phyloP scores from a whole-genome alignment of 2,329 filamentous ascomycete genomes.

The Claviceps monticola region DNA sequence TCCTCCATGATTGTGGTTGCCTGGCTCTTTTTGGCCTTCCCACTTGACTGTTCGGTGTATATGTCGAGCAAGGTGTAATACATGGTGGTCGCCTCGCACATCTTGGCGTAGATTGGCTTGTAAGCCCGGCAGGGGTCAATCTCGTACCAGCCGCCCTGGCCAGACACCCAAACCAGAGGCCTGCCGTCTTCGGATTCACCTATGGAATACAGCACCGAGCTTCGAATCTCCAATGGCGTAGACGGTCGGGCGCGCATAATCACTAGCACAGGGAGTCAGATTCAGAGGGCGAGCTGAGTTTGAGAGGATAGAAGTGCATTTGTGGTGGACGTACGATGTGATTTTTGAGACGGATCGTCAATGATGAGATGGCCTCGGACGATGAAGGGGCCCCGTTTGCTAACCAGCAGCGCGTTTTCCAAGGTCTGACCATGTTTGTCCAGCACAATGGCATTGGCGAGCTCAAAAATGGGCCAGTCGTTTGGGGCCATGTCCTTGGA shows the following conservation, averaged over 20 bases:
- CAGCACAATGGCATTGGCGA: constrained; percentile 48
- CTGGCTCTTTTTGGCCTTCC: constrained; percentile 15
- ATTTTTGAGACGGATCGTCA: constrained; percentile 25
- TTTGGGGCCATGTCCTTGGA: constrained; percentile 22
- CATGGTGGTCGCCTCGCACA: constrained; percentile 48
- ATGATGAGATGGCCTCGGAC: constrained; percentile 46
- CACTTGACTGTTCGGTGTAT: constrained; percentile 27
- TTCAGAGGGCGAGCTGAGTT: no score
- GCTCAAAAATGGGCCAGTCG: constrained; percentile 47
- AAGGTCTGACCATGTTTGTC: constrained; percentile 36
- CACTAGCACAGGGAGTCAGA: constrained; percentile 11
- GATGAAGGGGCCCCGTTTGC: constrained; percentile 44
- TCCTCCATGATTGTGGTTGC: constrained; percentile 17
- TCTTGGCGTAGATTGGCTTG: constrained; percentile 38
- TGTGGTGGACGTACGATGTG: constrained; percentile 20
- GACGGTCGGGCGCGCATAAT: constrained; percentile 18
- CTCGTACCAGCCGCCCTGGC: constrained; percentile 52
- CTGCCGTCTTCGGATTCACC: constrained; percentile 34
- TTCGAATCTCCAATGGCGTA: constrained; percentile 38
- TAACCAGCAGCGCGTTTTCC: constrained; percentile 47
- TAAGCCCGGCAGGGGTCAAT: constrained; percentile 47
- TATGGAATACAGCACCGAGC: constrained; percentile 37
- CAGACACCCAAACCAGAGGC: constrained; percentile 48
- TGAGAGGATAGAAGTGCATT: not conserved
- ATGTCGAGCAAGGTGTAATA: constrained; percentile 49